Evolutionary conservation across 2,329 filamentous ascomycete species (phyloP), one percentile per base, ranked within the genome.

Genomic region (Xylariomycetidae sp.): DNA sequence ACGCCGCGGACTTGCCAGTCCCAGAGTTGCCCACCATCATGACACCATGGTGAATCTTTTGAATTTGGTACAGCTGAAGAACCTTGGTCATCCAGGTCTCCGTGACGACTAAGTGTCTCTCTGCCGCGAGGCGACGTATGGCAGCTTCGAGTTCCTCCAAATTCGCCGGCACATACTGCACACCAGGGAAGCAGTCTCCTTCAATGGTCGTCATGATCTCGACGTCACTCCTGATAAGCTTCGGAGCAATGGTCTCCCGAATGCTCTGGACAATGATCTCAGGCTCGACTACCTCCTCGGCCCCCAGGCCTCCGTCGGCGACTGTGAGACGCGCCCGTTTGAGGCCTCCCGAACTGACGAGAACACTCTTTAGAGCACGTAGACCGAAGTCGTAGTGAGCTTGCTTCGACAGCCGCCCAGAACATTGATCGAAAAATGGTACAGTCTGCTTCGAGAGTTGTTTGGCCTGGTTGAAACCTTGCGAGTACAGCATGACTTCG

Each of bases 11-110:
- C 66, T 99, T 99, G 56, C 94, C 94, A 28, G 90, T 85, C n/a
- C 94, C 92, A 18, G 94, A 96, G 54, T 87, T 88, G 43, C 92
- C 92, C 8, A 99, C 92, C 92, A 98, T 97, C 94, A 99, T 99
- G 17, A 99, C 92, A 82, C 92, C 92, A 50, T 99, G 92, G 54
- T 99, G 92, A 38, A 98, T 88, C 46, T 82, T 85, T 61, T 97
- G 92, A 43, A 99, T 99, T 60, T 99, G 92, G 59, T 95, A 97
- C 3, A 98, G 76, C 59, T 99, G 92, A 7, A 98, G 72, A 20
- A 94, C 82, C 66, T 99, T 99, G 37, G 87, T 92, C 78, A 97
- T 88, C 94, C 94, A 99, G 29, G 82, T 81, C 35, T 97, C 89
- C 38, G 82, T 96, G 48, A 94, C 85, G 7, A 95, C 87, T 11